A percentile compares a stretch with the other conserved stretches of the same genome.
These are phyloP conservation scores for Gonium pectorale DNA, from an alignment of 139 green algal species.

Conservation along the genomic window DNA sequence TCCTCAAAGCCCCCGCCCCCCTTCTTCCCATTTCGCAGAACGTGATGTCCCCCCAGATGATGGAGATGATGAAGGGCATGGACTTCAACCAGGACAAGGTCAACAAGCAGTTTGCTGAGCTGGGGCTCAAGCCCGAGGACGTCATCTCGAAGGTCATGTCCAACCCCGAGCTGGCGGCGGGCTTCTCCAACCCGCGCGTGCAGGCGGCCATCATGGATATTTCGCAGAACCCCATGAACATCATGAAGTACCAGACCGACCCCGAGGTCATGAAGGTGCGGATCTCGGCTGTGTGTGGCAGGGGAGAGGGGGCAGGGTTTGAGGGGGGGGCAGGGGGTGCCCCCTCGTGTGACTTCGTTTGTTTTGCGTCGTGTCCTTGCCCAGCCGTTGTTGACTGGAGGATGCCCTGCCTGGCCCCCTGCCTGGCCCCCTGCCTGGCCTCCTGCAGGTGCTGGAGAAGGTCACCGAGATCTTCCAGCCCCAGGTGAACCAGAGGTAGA, in stretches of 20 bases:
- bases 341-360: no score
- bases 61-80: slow-evolving; percentile 77
- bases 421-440: neutral
- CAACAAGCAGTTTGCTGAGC: slow-evolving; percentile 78
- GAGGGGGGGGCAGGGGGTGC: neutral
- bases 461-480: slow-evolving; percentile 69
- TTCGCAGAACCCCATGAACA: slow-evolving; percentile 83
- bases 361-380: no score
- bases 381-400: no score
- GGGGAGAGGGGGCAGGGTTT: no score
- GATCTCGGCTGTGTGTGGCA: neutral
- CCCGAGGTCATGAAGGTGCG: slow-evolving; percentile 81
- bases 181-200: slow-evolving; percentile 88
- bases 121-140: slow-evolving; percentile 86
- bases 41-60: slow-evolving; percentile 72
- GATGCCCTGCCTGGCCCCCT: neutral
- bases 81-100: slow-evolving; percentile 75
- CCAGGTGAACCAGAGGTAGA: slow-evolving; percentile 40
- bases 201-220: slow-evolving; percentile 88
- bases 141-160: slow-evolving; percentile 83
- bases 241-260: slow-evolving; percentile 89
- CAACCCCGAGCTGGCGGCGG: slow-evolving; percentile 81
- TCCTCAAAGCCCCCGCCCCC: no score
- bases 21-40: slow-evolving; percentile 40
- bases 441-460: slow-evolving; percentile 57